Evolutionary conservation across 1,284 basidiomycete genomes (phyloP).

Genomic region (Rhodotorula sp.): DNA sequence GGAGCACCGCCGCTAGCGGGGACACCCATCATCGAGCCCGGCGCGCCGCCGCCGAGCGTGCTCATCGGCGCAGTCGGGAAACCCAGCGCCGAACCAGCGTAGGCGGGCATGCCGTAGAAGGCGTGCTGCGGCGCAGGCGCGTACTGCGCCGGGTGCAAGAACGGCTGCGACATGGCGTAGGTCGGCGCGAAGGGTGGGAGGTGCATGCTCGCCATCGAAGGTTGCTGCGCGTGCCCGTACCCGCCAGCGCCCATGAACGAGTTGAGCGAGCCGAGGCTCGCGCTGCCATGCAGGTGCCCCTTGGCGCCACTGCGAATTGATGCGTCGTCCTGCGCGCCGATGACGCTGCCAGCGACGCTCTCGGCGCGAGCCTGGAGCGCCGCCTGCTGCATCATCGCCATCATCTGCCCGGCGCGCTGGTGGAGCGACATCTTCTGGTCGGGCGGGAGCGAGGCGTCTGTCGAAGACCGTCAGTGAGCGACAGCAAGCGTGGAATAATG

Average conservation of each 20-base stretch:
- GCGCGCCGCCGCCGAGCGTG: background rate
- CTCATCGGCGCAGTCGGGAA: slow-evolving; percentile 5
- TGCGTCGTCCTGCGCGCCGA: slow-evolving; percentile 6
- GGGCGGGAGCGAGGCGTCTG: slow-evolving; percentile 40
- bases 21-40: slow-evolving; percentile 10
- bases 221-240: slow-evolving; percentile 11
- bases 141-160: slow-evolving; percentile 24
- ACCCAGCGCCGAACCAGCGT: slow-evolving; percentile 27
- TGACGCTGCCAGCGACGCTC: slow-evolving; percentile 16
- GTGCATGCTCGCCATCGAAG: slow-evolving; percentile 6
- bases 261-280: slow-evolving; percentile 28
- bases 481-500: no score
- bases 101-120: slow-evolving; percentile 22
- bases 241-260: slow-evolving; percentile 4
- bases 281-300: slow-evolving; percentile 8
- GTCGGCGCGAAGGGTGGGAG: slow-evolving; percentile 37
- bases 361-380: slow-evolving; percentile 36
- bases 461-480: background rate
- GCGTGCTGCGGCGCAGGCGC: background rate
- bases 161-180: slow-evolving; percentile 30
- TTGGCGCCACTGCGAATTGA: background rate
- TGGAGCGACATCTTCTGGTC: slow-evolving; percentile 42
- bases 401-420: slow-evolving; percentile 41
- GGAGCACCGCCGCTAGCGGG: background rate
- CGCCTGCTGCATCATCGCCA: slow-evolving; percentile 41